phyloP scores from a whole-genome alignment of 768 basidiomycete genomes.

The Russula vinacea region DNA sequence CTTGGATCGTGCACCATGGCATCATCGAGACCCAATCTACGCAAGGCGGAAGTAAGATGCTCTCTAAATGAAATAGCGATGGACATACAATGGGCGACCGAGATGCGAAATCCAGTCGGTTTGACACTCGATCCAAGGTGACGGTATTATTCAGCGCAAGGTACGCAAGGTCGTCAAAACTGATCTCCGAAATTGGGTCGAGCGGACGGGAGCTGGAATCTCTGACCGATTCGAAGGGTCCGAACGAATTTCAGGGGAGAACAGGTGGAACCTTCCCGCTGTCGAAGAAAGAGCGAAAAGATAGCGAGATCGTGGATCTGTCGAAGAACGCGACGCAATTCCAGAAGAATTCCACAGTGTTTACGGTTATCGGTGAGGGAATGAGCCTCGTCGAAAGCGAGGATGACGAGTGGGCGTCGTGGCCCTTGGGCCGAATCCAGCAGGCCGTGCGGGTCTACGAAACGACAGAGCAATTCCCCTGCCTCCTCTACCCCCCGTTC shows the following conservation, averaged over 20 bases:
- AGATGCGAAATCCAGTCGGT: background rate
- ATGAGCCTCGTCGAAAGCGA: background rate
- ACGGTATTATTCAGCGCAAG: background rate
- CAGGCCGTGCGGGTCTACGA: background rate
- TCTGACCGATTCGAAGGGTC: background rate
- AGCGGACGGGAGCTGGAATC: background rate
- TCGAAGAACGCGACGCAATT: background rate
- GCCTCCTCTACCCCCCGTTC: background rate
- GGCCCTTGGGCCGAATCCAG: background rate
- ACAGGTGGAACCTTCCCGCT: background rate
- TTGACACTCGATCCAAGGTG: background rate
- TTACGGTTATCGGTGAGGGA: too few relatives aligned
- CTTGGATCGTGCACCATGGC: background rate
- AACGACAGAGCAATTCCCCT: background rate
- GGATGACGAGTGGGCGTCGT: background rate
- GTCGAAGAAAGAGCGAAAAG: constrained; percentile 2
- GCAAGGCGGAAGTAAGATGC: background rate
- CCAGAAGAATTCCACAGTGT: too few relatives aligned
- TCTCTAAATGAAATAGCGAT: background rate
- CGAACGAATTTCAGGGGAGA: background rate
- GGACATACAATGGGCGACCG: background rate
- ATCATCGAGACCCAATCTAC: background rate
- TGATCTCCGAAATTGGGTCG: background rate
- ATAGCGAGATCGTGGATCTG: background rate
- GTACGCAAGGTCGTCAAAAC: background rate